These are phyloP conservation scores for Trametes versicolor DNA, from an alignment of 1,284 basidiomycete genomes.

Conservation along the genomic window DNA sequence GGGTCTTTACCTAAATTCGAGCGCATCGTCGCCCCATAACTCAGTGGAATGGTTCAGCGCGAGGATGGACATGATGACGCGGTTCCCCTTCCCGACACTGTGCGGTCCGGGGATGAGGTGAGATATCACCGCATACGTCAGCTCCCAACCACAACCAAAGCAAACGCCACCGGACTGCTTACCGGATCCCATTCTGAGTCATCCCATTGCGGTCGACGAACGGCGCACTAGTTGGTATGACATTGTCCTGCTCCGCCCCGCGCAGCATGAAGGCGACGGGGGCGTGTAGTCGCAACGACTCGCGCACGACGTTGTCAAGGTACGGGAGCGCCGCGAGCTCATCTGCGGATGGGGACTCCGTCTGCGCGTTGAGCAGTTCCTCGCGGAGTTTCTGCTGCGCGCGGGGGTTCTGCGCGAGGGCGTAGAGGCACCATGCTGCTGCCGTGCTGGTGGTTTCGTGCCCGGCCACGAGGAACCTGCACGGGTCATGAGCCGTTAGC, in stretches of 20 bases:
- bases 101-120: constrained; percentile 22
- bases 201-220: constrained; percentile 43
- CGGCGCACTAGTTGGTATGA: constrained; percentile 45
- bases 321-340: constrained; percentile 52
- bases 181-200: constrained; percentile 39
- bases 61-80: constrained; percentile 57
- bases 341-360: constrained; percentile 58
- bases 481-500: constrained; percentile 38
- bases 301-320: constrained; percentile 75
- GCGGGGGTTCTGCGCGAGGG: constrained; percentile 61
- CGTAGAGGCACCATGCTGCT: constrained; percentile 70
- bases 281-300: constrained; percentile 71
- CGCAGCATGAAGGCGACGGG: constrained; percentile 69
- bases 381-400: constrained; percentile 74
- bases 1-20: constrained; percentile 54
- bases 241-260: constrained; percentile 59
- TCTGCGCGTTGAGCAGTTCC: constrained; percentile 62
- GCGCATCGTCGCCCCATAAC: constrained; percentile 65
- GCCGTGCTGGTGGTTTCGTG: constrained; percentile 70
- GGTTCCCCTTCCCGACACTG: constrained; percentile 54
- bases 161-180: constrained; percentile 19
- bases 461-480: constrained; percentile 24
- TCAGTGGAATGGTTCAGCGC: constrained; percentile 54
- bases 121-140: constrained; percentile 25
- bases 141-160: background rate